Base-by-base conservation (phyloP, 192 early-diverging fungal species). In the Gryganskiella cystojenkinii region DNA sequence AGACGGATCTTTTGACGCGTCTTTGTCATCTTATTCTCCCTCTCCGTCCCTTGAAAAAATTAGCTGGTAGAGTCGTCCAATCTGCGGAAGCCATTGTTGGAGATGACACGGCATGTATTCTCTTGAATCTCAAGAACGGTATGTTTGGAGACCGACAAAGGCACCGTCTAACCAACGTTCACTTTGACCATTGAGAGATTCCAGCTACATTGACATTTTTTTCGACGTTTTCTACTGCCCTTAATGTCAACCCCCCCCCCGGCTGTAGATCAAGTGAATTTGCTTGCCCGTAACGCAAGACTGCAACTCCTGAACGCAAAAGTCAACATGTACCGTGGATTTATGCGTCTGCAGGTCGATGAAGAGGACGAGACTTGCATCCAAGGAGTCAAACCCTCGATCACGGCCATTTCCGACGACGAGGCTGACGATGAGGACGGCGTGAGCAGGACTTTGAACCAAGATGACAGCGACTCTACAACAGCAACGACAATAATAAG, bases 41-140 rank as follows among this genome's bases (percentile, higher is more conserved):
- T 15, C 11, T 49, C 1, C 20, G 28, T 4, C 15, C 24, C 49
- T 67, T n/a, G 24, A 2, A 37, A 35, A 14, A 2, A 54, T 20
- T 31, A 78, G 74, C 74, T 54, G 74, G 74, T 24, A 68, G 60
- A 28, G 40, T 69, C 4, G 46, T 78, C 27, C 74, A 78, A 20
- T 69, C 66, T 56, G 74, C 74, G 7, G 74, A 78, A 19, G 74
- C 61, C 8, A 78, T 78, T n/a, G 74, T 78, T 2, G 66, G 74
- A 49, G 74, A 78, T 24, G 59, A 78, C 13, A 59, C 66, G 22
- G 74, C 74, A 5, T 78, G 74, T 34, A 64, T 78, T n/a, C 56
- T 78, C 2, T 40, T 78, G n/a, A 78, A 69, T 40, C 74, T 78
- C 74, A 78, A 69, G 40, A 78, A 78, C 52, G 74, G 74, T 62